Percentiles rank a stretch among this genome's conserved stretches.
Evolutionary conservation across 306 rosid genomes (phyloP).

Genomic region (Quillaja saponaria): DNA sequence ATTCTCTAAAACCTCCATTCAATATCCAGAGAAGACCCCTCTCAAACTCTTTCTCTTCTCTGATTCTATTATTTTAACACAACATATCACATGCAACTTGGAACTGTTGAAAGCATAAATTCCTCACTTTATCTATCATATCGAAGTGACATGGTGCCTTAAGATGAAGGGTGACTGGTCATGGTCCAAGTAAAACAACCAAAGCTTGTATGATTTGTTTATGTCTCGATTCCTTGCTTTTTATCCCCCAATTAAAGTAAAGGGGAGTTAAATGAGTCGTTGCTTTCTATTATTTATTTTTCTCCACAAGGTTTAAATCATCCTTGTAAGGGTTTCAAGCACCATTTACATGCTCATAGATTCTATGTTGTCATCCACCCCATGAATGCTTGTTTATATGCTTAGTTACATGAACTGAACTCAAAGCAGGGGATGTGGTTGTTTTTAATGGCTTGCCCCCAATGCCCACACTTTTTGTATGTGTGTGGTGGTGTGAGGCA

Average conservation of each 20-base stretch:
- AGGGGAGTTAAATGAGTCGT: constrained; percentile 56
- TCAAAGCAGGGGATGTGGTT: too few relatives aligned
- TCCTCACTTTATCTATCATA: constrained; percentile 59
- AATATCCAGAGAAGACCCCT: constrained; percentile 7
- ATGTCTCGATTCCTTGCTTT: constrained; percentile 47
- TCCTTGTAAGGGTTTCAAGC: not conserved
- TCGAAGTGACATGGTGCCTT: constrained; percentile 48
- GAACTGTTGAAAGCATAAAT: constrained; percentile 77
- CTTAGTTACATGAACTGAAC: too few relatives aligned
- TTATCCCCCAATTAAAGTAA: constrained; percentile 60
- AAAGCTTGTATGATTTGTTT: constrained; percentile 44
- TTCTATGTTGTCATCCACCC: too few relatives aligned
- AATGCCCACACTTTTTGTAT: too few relatives aligned
- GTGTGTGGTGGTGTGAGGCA: too few relatives aligned
- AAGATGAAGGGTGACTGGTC: constrained; percentile 65
- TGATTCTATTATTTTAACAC: constrained; percentile 25
- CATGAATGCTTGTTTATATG: too few relatives aligned
- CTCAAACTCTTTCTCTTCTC: constrained; percentile 32
- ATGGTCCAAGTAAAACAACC: constrained; percentile 52
- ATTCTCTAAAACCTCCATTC: constrained; percentile 25
- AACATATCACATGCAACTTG: constrained; percentile 56
- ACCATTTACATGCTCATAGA: too few relatives aligned
- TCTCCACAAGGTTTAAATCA: constrained; percentile 46
- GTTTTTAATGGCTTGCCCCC: too few relatives aligned
- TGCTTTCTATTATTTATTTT: constrained; percentile 58